Evolutionary conservation across 208 protist species (phyloP).

Genomic region (Leishmania braziliensis): DNA sequence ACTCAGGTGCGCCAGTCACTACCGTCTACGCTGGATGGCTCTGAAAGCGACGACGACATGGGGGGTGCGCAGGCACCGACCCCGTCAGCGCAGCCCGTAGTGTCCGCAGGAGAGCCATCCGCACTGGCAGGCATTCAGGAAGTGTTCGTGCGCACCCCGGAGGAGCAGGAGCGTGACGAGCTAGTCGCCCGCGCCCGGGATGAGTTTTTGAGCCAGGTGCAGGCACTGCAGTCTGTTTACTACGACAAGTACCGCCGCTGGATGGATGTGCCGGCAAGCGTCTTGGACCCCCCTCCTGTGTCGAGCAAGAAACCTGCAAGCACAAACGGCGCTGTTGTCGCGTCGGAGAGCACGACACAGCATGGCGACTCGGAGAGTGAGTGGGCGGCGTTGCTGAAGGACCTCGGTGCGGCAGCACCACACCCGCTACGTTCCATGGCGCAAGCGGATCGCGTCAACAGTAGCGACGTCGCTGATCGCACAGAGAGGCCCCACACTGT

Average conservation of each 20-base stretch:
- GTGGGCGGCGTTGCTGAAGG: conserved; percentile 31
- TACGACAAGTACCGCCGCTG: conserved; percentile 77
- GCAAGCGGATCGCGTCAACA: neutral
- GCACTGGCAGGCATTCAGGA: conserved; percentile 31
- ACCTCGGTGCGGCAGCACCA: neutral
- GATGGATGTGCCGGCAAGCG: conserved; percentile 75
- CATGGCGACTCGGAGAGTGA: conserved; percentile 27
- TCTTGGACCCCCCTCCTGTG: conserved; percentile 37
- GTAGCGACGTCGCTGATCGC: neutral
- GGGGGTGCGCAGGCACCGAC: conserved; percentile 12
- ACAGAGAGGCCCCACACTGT: neutral
- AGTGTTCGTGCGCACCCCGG: conserved; percentile 47
- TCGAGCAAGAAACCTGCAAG: neutral
- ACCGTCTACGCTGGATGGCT: conserved; percentile 45
- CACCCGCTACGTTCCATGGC: neutral
- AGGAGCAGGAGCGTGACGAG: conserved; percentile 49
- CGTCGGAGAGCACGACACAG: neutral
- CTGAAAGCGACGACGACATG: conserved; percentile 34
- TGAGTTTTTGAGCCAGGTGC: conserved; percentile 71
- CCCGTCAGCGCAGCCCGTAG: neutral
- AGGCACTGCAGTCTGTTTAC: conserved; percentile 77
- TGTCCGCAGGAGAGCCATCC: neutral
- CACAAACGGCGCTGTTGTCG: neutral
- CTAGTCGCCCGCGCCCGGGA: conserved; percentile 64
- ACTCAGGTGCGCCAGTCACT: conserved; percentile 50